A percentile compares a stretch with the other conserved stretches of the same genome.
Conservation (phyloP, 139 green algal genomes). For the Tetradesmus obliquus region DNA sequence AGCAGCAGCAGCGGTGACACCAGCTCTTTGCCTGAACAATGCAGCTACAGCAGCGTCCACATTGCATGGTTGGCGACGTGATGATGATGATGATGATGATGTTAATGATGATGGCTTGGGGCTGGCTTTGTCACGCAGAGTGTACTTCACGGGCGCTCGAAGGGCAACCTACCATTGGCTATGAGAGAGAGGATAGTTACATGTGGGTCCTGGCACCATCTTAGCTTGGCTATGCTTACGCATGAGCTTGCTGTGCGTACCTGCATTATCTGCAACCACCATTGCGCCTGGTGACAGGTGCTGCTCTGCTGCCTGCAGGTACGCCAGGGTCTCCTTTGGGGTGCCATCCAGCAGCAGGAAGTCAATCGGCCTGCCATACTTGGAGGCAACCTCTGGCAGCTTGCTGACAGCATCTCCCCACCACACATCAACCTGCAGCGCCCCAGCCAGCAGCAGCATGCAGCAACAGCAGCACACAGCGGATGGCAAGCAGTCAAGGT, state of each 20-base stretch:
- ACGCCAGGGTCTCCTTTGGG: slow-evolving; percentile 73
- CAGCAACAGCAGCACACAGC: not conserved
- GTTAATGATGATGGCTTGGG: no score
- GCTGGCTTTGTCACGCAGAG: no score
- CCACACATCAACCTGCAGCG: slow-evolving; percentile 58
- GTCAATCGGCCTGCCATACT: slow-evolving; percentile 56
- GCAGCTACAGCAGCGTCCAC: no score
- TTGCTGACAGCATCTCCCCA: slow-evolving; percentile 59
- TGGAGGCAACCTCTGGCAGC: slow-evolving; percentile 31
- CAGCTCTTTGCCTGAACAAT: no score
- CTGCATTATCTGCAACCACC: slow-evolving; percentile 78
- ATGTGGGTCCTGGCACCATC: no score
- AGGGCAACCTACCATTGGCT: no score
- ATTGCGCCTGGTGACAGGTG: slow-evolving; percentile 60
- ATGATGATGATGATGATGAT: no score
- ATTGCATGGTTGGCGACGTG: no score
- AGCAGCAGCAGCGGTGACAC: not conserved
- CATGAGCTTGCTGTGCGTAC: slow-evolving; percentile 2
- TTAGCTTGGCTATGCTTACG: no score
- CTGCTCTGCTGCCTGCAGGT: slow-evolving; percentile 71
- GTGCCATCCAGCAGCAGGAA: slow-evolving; percentile 76
- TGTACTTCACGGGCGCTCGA: no score
- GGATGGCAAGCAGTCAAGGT: not conserved
- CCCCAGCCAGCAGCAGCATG: slow-evolving; percentile 3
- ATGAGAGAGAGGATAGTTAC: no score